These are phyloP conservation scores for Thecaphora thlaspeos DNA, from an alignment of 1,284 basidiomycete genomes.

Conservation along the genomic window DNA sequence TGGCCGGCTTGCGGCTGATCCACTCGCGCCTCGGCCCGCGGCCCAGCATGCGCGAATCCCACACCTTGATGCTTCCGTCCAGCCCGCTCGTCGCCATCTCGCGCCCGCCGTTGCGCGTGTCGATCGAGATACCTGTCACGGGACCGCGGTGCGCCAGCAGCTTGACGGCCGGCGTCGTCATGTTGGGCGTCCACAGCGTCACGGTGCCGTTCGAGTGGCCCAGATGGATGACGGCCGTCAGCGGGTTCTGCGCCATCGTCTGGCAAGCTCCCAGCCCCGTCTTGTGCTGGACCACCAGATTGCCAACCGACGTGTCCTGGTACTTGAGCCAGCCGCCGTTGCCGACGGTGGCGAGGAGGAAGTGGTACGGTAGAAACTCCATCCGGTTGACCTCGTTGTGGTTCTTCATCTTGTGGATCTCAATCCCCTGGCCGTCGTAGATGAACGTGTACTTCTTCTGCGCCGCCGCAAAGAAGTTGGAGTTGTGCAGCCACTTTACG, in stretches of 20 bases:
- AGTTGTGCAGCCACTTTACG: constrained; percentile 90
- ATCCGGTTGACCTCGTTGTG: constrained; percentile 88
- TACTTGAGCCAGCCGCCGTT: constrained; percentile 89
- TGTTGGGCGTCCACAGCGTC: constrained; percentile 93
- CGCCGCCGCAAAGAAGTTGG: constrained; percentile 88
- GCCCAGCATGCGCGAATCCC: constrained; percentile 95
- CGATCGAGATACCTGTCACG: constrained; percentile 76
- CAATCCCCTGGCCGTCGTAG: constrained; percentile 86
- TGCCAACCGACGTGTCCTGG: constrained; percentile 92
- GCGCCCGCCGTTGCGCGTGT: constrained; percentile 71
- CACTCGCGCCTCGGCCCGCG: constrained; percentile 75
- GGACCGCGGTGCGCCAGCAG: constrained; percentile 88
- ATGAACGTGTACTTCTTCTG: constrained; percentile 96
- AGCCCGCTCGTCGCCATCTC: constrained; percentile 88
- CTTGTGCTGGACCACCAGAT: constrained; percentile 82
- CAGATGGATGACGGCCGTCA: constrained; percentile 88
- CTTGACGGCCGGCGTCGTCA: constrained; percentile 85
- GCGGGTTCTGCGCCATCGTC: constrained; percentile 82
- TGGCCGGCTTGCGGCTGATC: constrained; percentile 64
- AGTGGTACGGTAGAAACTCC: constrained; percentile 94
- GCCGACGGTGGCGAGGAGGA: constrained; percentile 82
- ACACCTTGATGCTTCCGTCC: constrained; percentile 85
- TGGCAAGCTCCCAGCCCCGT: constrained; percentile 69
- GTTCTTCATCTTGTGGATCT: constrained; percentile 71
- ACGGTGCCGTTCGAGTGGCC: constrained; percentile 78